Evolutionary conservation across 768 basidiomycete genomes (phyloP), one percentile per base, ranked within the genome.

Genomic region (Galerina sulciceps): DNA sequence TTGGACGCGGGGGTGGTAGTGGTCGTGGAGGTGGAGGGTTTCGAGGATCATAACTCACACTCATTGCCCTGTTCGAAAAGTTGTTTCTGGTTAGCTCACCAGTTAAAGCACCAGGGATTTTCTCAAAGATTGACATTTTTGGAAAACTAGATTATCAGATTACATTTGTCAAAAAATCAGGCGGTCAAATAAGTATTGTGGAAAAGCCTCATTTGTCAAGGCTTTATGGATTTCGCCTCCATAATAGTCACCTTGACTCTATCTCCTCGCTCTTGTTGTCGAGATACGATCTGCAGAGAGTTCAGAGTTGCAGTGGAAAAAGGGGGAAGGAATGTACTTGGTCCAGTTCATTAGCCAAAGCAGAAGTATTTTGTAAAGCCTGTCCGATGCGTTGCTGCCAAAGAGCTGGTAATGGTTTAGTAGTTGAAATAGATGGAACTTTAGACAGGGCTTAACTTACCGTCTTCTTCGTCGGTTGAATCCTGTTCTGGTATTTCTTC

Each of bases 151-250:
- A 31, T 31, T 31, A 31, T 31, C 26, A 8, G 8, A 31, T 4
- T 56, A 56, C 55, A 56, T 34, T 18, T 38, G 4, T 14, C 26
- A 20, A 26, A 20, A 15, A 35, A 23, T 38, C n/a, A 8, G 17
- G 14, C 37, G 11, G 10, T 55, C 23, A 17, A 36, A 8, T 35
- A 10, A 10, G 6, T 42, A 8, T 4, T 17, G 44, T 10, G 17
- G 14, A 42, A 37, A 47, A 43, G 44, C 46, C 60, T 22, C 38
- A n/a, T 50, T 23, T 37, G 11, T 81, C 69, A 85, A 36, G 75
- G 69, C 61, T 80, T 84, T 59, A 86, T 58, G 6, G 76, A 71
- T 59, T 83, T 87, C 31, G 86, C 73, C 58, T 88, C 84, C 36
- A 69, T 70, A 6, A 77, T 74, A 5, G 81, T 81, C 9, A 65